Base-by-base conservation (phyloP, 805 yeast species). In the Teunomyces funiuensis region DNA sequence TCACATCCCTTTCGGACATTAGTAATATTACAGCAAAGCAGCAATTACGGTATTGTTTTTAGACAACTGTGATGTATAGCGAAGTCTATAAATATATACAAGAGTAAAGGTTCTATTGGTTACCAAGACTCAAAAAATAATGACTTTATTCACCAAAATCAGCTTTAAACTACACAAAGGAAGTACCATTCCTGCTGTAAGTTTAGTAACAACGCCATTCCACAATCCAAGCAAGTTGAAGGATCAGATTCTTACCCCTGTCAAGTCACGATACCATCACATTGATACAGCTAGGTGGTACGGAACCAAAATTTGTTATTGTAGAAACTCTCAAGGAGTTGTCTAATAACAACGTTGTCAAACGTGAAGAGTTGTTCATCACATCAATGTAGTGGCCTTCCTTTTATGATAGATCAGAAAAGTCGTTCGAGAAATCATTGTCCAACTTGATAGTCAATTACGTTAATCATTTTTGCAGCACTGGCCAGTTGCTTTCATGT, bases 131-230 rank as follows among this genome's bases (percentile, higher is more conserved):
- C n/a, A n/a, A n/a, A n/a, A n/a, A n/a, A 36, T 16, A 10, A 33
- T 39, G 37, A 36, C 31, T 34, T 51, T 50, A 26, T 65, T 69
- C 6, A 71, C 75, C 2, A 67, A 63, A 33, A 60, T 71, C 22
- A 51, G 55, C 18, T 70, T 77, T 48, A 66, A 65, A 6, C 68
- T 85, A 28, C 76, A 77, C 61, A 76, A 80, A 51, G 88, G 88
- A 14, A 59, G 65, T 33, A 55, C 52, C 23, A 77, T 85, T 42
- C 91, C 91, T 3, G 82, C 82, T 2, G 55, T 84, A 28, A 90
- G 87, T 0, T 67, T 85, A 27, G 93, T 93, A 9, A 66, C 70
- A 13, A 64, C 62, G 2, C 59, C 66, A 5, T 53, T 66, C 4
- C 56, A 54, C 7, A 62, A 60, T 37, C 59, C 57, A n/a, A 46